Evolutionary conservation across 2,329 filamentous ascomycete genomes (phyloP).

Genomic region (Aspergillus unguis): DNA sequence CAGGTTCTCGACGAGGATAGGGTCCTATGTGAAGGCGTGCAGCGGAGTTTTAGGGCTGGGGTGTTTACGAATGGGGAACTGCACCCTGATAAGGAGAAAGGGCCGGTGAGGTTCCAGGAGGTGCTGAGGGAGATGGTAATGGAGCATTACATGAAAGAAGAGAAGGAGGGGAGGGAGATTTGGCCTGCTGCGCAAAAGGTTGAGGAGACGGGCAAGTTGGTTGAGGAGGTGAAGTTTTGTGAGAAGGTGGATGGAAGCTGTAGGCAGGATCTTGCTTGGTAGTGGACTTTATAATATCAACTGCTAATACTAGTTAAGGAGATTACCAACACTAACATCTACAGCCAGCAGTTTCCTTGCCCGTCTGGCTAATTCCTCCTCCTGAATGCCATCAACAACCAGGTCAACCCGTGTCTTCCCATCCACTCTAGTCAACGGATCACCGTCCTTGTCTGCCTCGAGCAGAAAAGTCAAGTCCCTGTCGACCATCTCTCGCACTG

Average conservation of each 20-base stretch:
- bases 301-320: too few relatives aligned
- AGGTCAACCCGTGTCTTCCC: not conserved
- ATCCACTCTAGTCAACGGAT: not conserved
- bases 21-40: constrained; percentile 55
- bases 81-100: constrained; percentile 57
- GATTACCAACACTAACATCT: too few relatives aligned
- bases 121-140: constrained; percentile 47
- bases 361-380: not conserved
- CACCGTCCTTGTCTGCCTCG: too few relatives aligned
- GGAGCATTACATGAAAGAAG: constrained; percentile 42
- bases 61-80: constrained; percentile 62
- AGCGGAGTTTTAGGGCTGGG: constrained; percentile 58
- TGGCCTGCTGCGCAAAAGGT: constrained; percentile 44
- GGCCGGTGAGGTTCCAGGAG: constrained; percentile 53
- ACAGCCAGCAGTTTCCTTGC: not conserved
- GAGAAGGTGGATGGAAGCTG: not conserved
- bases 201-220: not conserved
- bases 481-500: not conserved
- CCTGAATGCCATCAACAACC: not conserved
- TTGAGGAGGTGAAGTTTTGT: not conserved
- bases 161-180: constrained; percentile 45
- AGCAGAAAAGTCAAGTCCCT: too few relatives aligned
- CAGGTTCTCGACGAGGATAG: constrained; percentile 63
- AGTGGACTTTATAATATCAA: not conserved
- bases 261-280: not conserved